Evolutionary conservation across 768 basidiomycete species (phyloP).

Genomic region (Auriscalpium vulgare): DNA sequence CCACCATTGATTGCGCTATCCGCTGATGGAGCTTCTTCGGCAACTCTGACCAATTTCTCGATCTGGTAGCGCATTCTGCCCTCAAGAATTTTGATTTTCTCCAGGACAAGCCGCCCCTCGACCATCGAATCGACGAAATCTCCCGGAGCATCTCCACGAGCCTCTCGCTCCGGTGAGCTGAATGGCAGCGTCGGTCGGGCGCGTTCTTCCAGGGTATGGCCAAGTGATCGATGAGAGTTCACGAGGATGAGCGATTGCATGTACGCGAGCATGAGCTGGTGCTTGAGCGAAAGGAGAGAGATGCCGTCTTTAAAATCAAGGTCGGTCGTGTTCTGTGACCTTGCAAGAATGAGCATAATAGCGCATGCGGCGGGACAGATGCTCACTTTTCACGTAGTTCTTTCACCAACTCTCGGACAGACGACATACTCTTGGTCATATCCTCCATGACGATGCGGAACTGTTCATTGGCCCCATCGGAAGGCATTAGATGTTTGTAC

Average conservation of each 20-base stretch:
- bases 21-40: constrained; percentile 46
- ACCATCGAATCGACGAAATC: constrained; percentile 77
- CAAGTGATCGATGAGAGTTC: constrained; percentile 58
- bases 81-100: constrained; percentile 83
- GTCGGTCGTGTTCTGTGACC: constrained; percentile 24
- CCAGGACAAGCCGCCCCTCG: constrained; percentile 74
- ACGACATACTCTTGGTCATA: constrained; percentile 55
- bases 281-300: constrained; percentile 84
- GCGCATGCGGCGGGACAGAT: neutral
- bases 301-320: constrained; percentile 70
- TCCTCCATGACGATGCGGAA: constrained; percentile 34
- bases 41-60: constrained; percentile 80
- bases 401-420: constrained; percentile 49
- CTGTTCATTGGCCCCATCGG: constrained; percentile 12
- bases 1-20: constrained; percentile 52
- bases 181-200: constrained; percentile 45
- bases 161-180: constrained; percentile 38
- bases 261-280: constrained; percentile 77
- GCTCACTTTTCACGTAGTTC: constrained; percentile 48
- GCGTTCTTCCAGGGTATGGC: constrained; percentile 50
- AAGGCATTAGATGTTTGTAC: neutral
- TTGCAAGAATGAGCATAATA: constrained; percentile 10
- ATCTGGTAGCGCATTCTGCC: constrained; percentile 90
- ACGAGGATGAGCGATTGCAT: constrained; percentile 76
- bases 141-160: constrained; percentile 53